These are phyloP conservation scores for Colletotrichum eleusines DNA, from an alignment of 2,329 filamentous ascomycete genomes.

Conservation along the genomic window DNA sequence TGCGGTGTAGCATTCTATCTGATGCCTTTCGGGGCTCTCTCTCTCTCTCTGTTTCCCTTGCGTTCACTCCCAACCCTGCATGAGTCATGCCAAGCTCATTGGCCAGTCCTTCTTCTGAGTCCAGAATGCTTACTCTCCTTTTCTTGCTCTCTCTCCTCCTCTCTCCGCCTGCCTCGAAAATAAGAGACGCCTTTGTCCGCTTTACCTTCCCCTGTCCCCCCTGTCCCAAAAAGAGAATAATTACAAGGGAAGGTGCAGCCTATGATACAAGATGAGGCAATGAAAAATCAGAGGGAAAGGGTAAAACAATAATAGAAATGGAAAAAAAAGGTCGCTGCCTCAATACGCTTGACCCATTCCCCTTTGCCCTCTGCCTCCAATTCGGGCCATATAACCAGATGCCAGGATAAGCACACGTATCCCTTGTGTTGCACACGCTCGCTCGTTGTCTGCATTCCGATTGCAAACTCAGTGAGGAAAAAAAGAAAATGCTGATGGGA, in stretches of 20 bases:
- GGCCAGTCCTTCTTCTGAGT: neutral
- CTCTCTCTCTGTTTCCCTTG: neutral
- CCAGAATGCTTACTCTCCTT: constrained; percentile 1
- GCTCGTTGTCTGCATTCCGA: neutral
- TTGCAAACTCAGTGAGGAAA: neutral
- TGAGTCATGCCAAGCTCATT: neutral
- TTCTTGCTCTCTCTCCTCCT: neutral
- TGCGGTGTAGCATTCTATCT: constrained; percentile 30
- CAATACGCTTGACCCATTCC: neutral
- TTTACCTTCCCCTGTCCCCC: neutral
- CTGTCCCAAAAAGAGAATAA: constrained; percentile 6
- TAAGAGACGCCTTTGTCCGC: neutral
- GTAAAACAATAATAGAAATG: neutral
- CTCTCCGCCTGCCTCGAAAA: neutral
- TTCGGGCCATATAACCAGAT: constrained; percentile 15
- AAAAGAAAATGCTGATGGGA: neutral
- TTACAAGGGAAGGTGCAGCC: constrained; percentile 13
- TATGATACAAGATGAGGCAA: constrained; percentile 31
- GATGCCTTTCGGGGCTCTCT: neutral
- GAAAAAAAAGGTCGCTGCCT: constrained; percentile 4
- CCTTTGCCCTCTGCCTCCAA: neutral
- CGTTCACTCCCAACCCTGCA: neutral
- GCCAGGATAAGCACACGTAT: constrained; percentile 1
- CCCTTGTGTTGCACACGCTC: neutral
- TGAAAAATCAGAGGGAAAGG: neutral